phyloP scores from a whole-genome alignment of 371 early-diverging fungal genomes.

The Dichotomocladium elegans region DNA sequence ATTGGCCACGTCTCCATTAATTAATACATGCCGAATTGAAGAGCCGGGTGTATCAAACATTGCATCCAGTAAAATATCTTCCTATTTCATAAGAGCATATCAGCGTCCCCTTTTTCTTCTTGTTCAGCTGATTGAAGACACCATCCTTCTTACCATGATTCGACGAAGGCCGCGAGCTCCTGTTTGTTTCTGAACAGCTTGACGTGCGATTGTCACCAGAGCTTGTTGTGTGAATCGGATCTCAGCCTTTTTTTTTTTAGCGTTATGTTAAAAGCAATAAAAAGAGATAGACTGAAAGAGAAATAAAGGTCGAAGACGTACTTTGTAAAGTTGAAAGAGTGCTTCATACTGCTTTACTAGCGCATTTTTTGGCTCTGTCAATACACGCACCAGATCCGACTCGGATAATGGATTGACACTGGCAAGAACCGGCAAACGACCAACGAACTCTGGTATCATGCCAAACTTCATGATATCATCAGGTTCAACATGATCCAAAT shows the following conservation, averaged over 20 bases:
- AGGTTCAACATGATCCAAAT: conserved; percentile 70
- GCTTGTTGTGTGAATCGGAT: conserved; percentile 65
- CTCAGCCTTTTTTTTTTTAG: conserved; percentile 14
- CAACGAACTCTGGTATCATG: conserved; percentile 83
- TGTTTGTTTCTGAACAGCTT: conserved; percentile 70
- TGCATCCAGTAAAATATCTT: conserved; percentile 62
- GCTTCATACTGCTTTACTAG: conserved; percentile 73
- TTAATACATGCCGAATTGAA: conserved; percentile 55
- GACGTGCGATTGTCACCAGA: conserved; percentile 58
- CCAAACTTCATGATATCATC: conserved; percentile 76
- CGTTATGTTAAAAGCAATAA: background rate
- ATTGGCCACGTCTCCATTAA: conserved; percentile 44
- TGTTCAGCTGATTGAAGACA: no score
- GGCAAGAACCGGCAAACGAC: conserved; percentile 75
- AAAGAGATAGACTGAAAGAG: background rate
- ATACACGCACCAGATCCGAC: conserved; percentile 62
- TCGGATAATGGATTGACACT: conserved; percentile 58
- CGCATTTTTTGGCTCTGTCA: conserved; percentile 76
- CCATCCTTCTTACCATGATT: conserved; percentile 59
- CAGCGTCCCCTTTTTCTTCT: background rate
- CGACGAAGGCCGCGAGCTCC: conserved; percentile 80
- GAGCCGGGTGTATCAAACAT: conserved; percentile 75
- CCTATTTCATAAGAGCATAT: conserved; percentile 20
- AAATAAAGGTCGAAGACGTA: conserved; percentile 13
- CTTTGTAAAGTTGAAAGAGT: conserved; percentile 57